Evolutionary conservation across 306 rosid species (phyloP).

Genomic region (Quercus alba): DNA sequence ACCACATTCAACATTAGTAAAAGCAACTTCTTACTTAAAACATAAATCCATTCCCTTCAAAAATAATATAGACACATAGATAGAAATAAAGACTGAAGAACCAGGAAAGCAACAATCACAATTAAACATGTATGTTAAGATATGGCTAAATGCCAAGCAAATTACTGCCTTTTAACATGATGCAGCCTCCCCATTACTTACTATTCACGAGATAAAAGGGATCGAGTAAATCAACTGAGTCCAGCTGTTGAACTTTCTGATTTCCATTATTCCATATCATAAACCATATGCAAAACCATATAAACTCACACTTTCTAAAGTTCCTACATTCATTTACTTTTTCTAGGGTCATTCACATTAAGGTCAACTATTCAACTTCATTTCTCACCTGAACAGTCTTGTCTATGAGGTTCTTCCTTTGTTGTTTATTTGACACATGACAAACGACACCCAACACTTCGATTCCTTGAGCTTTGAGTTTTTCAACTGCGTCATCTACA

Average conservation of each 20-base stretch:
- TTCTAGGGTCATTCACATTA: neutral
- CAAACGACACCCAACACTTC: slow-evolving; percentile 73
- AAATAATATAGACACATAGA: neutral
- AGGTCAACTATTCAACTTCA: neutral
- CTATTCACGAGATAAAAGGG: neutral
- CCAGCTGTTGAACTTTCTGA: neutral
- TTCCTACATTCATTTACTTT: neutral
- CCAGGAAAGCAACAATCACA: neutral
- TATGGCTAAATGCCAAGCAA: neutral
- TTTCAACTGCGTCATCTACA: slow-evolving; percentile 79
- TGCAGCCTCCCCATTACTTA: neutral
- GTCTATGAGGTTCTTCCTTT: slow-evolving; percentile 71
- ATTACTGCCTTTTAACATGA: neutral
- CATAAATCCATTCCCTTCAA: neutral
- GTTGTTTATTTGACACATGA: slow-evolving; percentile 76
- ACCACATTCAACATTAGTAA: neutral
- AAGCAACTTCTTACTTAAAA: neutral
- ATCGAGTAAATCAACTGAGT: neutral
- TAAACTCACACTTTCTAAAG: neutral
- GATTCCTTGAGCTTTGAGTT: slow-evolving; percentile 70
- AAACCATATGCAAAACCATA: neutral
- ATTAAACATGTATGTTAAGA: neutral
- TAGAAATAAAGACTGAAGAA: neutral
- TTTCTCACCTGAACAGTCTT: slow-evolving; percentile 64
- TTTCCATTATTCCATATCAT: neutral